Conservation (phyloP, 2,329 filamentous ascomycete species). For the Fusarium luffae region DNA sequence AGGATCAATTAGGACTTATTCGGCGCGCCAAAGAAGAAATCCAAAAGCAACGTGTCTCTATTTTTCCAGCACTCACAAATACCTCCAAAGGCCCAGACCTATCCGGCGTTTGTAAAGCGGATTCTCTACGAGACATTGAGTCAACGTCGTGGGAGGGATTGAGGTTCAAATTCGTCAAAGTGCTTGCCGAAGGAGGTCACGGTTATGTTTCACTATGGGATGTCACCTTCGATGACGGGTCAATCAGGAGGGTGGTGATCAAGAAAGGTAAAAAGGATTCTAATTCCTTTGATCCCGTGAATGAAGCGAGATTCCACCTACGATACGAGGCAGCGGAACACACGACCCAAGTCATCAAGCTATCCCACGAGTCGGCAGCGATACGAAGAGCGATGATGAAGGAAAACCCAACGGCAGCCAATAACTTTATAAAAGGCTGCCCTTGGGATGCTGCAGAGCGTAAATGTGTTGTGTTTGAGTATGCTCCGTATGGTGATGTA, state of each 20-base stretch:
- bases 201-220: conserved; percentile 44
- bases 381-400: conserved; percentile 14
- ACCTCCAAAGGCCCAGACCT: background rate
- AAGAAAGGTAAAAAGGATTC: conserved; percentile 31
- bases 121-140: background rate
- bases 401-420: background rate
- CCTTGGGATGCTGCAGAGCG: background rate
- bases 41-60: background rate
- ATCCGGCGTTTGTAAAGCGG: background rate
- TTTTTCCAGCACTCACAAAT: background rate
- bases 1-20: background rate
- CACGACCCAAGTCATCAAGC: conserved; percentile 44
- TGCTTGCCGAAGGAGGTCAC: conserved; percentile 45
- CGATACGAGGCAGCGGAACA: conserved; percentile 45
- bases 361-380: conserved; percentile 22
- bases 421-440: background rate
- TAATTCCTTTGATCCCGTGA: conserved; percentile 1
- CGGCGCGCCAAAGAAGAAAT: background rate
- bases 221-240: conserved; percentile 37
- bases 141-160: conserved; percentile 32
- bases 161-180: conserved; percentile 40
- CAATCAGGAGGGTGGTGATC: conserved; percentile 42
- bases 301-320: conserved; percentile 41
- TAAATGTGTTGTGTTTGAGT: conserved; percentile 44
- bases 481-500: conserved; percentile 42